Percentiles rank a stretch among this genome's conserved stretches.
phyloP scores from a whole-genome alignment of 352 stramenopile species.

The Phytopythium delawarense region DNA sequence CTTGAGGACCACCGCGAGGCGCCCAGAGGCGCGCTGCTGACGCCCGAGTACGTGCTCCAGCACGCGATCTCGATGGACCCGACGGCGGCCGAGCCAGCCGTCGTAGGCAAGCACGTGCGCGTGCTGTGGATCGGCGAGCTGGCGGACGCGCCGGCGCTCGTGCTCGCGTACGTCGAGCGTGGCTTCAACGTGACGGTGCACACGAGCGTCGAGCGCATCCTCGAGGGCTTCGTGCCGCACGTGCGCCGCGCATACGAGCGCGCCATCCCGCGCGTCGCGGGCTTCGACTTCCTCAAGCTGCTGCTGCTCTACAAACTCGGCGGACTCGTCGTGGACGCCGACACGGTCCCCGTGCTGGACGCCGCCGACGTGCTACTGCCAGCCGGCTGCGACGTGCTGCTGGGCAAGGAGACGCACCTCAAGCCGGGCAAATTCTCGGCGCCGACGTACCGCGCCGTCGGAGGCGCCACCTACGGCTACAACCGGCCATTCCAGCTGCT shows the following conservation, averaged over 20 bases:
- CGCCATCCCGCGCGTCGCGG: constrained; percentile 10
- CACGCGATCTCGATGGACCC: not conserved
- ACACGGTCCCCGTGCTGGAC: not conserved
- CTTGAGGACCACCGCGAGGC: not conserved
- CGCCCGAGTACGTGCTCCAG: not conserved
- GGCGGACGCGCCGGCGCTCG: not conserved
- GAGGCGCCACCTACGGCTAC: constrained; percentile 1
- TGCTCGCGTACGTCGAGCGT: not conserved
- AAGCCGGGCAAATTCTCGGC: not conserved
- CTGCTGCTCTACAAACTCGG: constrained; percentile 16
- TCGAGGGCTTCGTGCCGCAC: constrained; percentile 11
- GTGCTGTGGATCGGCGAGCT: constrained; percentile 17
- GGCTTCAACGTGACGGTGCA: constrained; percentile 11
- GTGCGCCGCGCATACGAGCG: constrained; percentile 10
- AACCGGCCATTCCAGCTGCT: constrained; percentile 14
- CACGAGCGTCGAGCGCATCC: constrained; percentile 7
- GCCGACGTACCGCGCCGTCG: not conserved
- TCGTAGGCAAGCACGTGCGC: constrained; percentile 9
- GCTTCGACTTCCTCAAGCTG: constrained; percentile 17
- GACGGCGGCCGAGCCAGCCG: not conserved
- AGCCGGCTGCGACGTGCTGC: constrained; percentile 7
- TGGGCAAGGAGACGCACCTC: constrained; percentile 13
- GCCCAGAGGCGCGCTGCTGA: not conserved
- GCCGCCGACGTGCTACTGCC: not conserved
- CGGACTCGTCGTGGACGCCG: constrained; percentile 10